Evolutionary conservation across 2,329 filamentous ascomycete genomes (phyloP).

Genomic region (Colletotrichum liaoningense): DNA sequence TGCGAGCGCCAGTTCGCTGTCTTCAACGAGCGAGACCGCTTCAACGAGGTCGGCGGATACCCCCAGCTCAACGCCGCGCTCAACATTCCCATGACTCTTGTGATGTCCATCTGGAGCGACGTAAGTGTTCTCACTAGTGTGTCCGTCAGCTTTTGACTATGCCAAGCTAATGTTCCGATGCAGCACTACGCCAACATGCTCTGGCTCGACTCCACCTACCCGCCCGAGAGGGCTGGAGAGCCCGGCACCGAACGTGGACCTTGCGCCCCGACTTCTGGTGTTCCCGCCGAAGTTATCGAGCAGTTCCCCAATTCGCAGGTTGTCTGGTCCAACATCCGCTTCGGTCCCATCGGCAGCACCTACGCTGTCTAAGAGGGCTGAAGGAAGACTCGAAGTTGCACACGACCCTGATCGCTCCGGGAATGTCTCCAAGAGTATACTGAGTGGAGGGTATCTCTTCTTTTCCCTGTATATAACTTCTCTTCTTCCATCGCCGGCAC

Average conservation of each 20-base stretch:
- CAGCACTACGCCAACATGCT: slow-evolving; percentile 69
- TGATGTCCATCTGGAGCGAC: slow-evolving; percentile 72
- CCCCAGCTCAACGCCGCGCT: slow-evolving; percentile 64
- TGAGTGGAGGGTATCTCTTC: not conserved
- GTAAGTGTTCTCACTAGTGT: slow-evolving; percentile 28
- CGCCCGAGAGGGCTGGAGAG: slow-evolving; percentile 43
- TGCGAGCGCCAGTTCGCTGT: slow-evolving; percentile 65
- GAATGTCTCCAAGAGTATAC: not conserved
- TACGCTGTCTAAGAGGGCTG: not conserved
- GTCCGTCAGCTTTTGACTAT: not conserved
- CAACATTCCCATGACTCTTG: slow-evolving; percentile 68
- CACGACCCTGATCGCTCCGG: not conserved
- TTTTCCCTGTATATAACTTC: slow-evolving; percentile 21
- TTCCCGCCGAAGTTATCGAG: slow-evolving; percentile 55
- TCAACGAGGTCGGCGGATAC: slow-evolving; percentile 64
- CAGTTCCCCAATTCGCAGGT: slow-evolving; percentile 52
- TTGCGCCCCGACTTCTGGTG: slow-evolving; percentile 57
- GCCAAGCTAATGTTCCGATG: not conserved
- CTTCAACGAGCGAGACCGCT: slow-evolving; percentile 64
- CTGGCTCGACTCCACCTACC: slow-evolving; percentile 72
- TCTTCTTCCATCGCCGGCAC: not conserved
- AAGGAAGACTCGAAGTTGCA: not conserved
- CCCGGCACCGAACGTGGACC: slow-evolving; percentile 59
- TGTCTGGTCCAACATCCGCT: slow-evolving; percentile 61
- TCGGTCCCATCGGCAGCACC: slow-evolving; percentile 59